Conservation (phyloP, 169 alveolate genomes). For the Cryptosporidium andersoni region DNA sequence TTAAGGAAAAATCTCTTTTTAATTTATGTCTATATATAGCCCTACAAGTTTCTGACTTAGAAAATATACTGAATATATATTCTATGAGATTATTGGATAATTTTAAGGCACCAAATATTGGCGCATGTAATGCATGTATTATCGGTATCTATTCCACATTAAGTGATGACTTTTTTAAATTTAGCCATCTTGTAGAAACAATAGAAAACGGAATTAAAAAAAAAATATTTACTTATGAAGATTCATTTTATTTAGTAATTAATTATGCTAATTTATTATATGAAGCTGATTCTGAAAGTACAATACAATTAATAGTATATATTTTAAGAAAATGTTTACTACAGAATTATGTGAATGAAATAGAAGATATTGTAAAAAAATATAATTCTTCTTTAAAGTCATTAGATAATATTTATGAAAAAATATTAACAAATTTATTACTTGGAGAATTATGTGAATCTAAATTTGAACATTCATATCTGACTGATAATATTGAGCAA, state of each 20-base stretch:
- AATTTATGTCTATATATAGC: conserved; percentile 45
- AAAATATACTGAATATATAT: conserved; percentile 50
- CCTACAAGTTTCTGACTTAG: conserved; percentile 55
- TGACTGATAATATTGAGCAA: conserved; percentile 1
- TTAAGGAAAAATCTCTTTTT: conserved; percentile 28
- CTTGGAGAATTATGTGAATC: conserved; percentile 1
- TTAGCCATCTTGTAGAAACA: conserved; percentile 15
- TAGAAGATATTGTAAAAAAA: not conserved
- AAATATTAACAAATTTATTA: conserved; percentile 5
- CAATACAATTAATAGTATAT: conserved; percentile 29
- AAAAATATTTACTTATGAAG: conserved; percentile 27
- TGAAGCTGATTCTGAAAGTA: conserved; percentile 30
- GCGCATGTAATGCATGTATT: conserved; percentile 1
- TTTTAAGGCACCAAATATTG: conserved; percentile 22
- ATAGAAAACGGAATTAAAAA: conserved; percentile 61
- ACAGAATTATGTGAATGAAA: not conserved
- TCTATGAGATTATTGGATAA: conserved; percentile 40
- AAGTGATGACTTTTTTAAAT: conserved; percentile 23
- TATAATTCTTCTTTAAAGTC: not conserved
- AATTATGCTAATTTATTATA: conserved; percentile 26
- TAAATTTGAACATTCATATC: not conserved
- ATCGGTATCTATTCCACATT: too few relatives aligned
- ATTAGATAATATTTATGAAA: not conserved
- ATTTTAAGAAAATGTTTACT: conserved; percentile 25
- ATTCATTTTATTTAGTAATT: conserved; percentile 6